Evolutionary conservation across 2,329 filamentous ascomycete species (phyloP), one percentile per base, ranked within the genome.

Genomic region (Cladosporium sp.): DNA sequence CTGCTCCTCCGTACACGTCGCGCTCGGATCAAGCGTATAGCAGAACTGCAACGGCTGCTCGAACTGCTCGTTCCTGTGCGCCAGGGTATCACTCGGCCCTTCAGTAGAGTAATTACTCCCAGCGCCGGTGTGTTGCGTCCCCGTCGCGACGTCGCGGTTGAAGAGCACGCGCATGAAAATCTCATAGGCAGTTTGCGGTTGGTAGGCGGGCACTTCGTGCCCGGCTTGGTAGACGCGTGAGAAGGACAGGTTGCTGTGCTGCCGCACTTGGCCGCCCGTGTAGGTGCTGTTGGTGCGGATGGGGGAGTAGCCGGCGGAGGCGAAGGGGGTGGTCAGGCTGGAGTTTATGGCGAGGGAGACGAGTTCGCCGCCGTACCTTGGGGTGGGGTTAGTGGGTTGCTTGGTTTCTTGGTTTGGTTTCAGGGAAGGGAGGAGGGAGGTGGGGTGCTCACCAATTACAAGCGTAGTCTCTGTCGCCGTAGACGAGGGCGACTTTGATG

Each of bases 121-220:
- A 70, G 74, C 6, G 67, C 65, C 1, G 72, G 60, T 36, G 70
- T 71, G 24, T 13, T 44, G n/a, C 2, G 32, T 13, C 0, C 81
- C 80, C 3, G 79, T 83, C 1, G 78, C 75, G 42, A 84, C 69
- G 52, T 82, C 80, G 9, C 65, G 69, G 42, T 75, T 73, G 44
- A 74, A 68, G 43, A 80, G 69, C 1, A 73, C 71, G 5, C 80
- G 76, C 17, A 72, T 68, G 62, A 82, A 82, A 41, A 82, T 75
- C 53, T 76, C 67, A 44, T 75, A 79, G 2, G 75, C 71, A 0
- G 77, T 77, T 56, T 80, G 70, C 0, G 79, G 79, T 57, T 81
- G 77, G 57, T 80, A 81, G 19, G 41, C 56, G 1, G 53, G 32
- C 13, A 51, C 56, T 43, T 61, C 58, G 44, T 68, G 64, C 7